phyloP scores from a whole-genome alignment of 805 yeast genomes.

The Kodamaea laetipori region DNA sequence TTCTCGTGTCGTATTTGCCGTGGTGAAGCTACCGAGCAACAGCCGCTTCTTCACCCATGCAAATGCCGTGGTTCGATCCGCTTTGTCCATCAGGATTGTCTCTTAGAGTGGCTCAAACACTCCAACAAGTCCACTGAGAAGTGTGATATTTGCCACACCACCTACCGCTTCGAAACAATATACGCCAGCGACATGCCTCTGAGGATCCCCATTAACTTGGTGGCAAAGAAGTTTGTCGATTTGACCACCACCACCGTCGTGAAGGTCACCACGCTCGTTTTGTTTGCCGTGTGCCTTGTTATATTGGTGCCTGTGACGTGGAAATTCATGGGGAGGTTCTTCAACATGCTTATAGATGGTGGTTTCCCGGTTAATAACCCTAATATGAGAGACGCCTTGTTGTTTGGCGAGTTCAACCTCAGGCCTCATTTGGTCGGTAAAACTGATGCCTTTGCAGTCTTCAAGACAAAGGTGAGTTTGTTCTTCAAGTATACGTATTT shows the following conservation, averaged over 20 bases:
- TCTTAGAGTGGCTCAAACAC: constrained; percentile 83
- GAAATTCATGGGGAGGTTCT: constrained; percentile 54
- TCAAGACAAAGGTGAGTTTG: constrained; percentile 6
- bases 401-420: constrained; percentile 41
- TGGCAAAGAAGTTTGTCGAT: constrained; percentile 42
- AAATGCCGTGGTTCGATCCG: constrained; percentile 91
- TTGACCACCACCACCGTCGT: constrained; percentile 17
- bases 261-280: constrained; percentile 26
- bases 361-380: constrained; percentile 39
- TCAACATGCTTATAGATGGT: constrained; percentile 59
- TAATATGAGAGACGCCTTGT: constrained; percentile 32
- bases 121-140: constrained; percentile 56
- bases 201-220: constrained; percentile 54
- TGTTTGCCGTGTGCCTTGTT: constrained; percentile 45
- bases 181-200: constrained; percentile 68
- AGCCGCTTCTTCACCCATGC: constrained; percentile 90
- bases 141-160: constrained; percentile 88
- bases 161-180: constrained; percentile 66
- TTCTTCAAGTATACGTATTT: constrained; percentile 33
- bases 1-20: constrained; percentile 83
- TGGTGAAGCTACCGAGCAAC: constrained; percentile 77
- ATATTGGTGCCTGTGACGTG: constrained; percentile 61
- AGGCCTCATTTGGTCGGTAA: background rate
- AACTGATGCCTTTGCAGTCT: background rate
- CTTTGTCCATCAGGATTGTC: constrained; percentile 90